Conservation (phyloP, 116 monocot species). For the Phalaenopsis hybrid region DNA sequence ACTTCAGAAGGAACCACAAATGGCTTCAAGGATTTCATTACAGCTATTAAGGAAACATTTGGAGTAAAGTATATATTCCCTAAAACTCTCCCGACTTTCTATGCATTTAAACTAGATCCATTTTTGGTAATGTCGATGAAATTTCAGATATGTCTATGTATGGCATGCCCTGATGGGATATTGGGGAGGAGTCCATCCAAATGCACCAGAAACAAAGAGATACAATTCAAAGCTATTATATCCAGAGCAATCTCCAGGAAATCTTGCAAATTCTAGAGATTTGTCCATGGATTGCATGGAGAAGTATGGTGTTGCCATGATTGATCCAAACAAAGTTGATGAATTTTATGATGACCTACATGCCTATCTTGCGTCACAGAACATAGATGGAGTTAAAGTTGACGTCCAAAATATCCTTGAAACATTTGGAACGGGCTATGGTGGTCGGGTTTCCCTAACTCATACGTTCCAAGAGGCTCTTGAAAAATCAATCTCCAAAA, state of each 20-base stretch:
- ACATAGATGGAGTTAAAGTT: slow-evolving; percentile 46
- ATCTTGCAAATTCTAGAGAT: slow-evolving; percentile 30
- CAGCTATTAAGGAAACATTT: slow-evolving; percentile 26
- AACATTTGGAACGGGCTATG: slow-evolving; percentile 27
- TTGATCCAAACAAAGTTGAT: slow-evolving; percentile 22
- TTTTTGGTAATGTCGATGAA: not conserved
- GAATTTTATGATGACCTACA: slow-evolving; percentile 43
- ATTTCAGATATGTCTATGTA: slow-evolving; percentile 31
- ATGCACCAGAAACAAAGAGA: slow-evolving; percentile 24
- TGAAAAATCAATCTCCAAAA: slow-evolving; percentile 32
- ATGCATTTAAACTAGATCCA: not conserved
- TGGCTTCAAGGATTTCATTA: slow-evolving; percentile 27
- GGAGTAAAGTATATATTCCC: slow-evolving; percentile 20
- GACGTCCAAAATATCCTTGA: slow-evolving; percentile 51
- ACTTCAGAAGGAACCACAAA: slow-evolving; percentile 5
- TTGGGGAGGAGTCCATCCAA: slow-evolving; percentile 42
- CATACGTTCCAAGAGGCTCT: slow-evolving; percentile 28
- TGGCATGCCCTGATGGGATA: slow-evolving; percentile 54
- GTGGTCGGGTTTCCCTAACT: slow-evolving; percentile 32
- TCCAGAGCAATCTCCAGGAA: slow-evolving; percentile 41
- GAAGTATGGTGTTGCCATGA: slow-evolving; percentile 34
- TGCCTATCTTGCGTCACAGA: slow-evolving; percentile 32
- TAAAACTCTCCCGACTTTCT: not conserved
- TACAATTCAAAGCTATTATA: slow-evolving; percentile 31
- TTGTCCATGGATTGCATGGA: slow-evolving; percentile 44